Percentiles rank a stretch among this genome's conserved stretches.
These are phyloP conservation scores for Austroboletus niveus DNA, from an alignment of 1,284 basidiomycete species.

Conservation along the genomic window DNA sequence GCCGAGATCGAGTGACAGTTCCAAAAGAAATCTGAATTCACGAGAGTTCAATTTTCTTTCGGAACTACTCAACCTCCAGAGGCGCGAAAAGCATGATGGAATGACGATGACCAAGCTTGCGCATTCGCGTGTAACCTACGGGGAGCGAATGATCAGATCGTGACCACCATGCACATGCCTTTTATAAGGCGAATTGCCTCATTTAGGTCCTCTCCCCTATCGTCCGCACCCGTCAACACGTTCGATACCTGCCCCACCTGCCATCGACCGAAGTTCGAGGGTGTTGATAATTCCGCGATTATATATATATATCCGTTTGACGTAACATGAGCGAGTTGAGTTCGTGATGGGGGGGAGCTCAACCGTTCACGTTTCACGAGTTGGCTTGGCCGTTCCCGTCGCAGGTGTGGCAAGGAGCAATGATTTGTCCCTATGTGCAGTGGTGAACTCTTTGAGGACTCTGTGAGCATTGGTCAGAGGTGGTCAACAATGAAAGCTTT, in stretches of 20 bases:
- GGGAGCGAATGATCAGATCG: too few species aligned
- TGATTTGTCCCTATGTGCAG: too few species aligned
- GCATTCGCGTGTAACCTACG: slow-evolving; percentile 43
- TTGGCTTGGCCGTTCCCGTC: slow-evolving; percentile 38
- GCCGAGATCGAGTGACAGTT: too few species aligned
- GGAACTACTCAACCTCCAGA: too few species aligned
- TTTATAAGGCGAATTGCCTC: too few species aligned
- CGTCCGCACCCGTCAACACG: slow-evolving; percentile 84
- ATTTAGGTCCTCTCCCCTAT: slow-evolving; percentile 59
- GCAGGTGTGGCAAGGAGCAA: too few species aligned
- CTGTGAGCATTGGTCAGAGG: too few species aligned
- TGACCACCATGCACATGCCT: too few species aligned
- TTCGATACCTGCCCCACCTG: slow-evolving; percentile 78
- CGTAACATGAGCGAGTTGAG: slow-evolving; percentile 74
- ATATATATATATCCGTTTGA: slow-evolving; percentile 76
- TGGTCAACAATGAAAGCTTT: too few species aligned
- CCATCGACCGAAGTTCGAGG: slow-evolving; percentile 74
- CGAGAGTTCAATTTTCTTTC: too few species aligned
- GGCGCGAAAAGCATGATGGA: too few species aligned
- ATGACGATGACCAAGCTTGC: slow-evolving; percentile 70
- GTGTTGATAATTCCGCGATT: slow-evolving; percentile 87
- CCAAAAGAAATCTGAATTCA: not conserved
- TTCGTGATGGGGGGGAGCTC: slow-evolving; percentile 57
- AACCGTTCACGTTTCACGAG: slow-evolving; percentile 67
- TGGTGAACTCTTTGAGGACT: too few species aligned